A percentile compares a stretch with the other conserved stretches of the same genome.
phyloP scores from a whole-genome alignment of 2,329 filamentous ascomycete species.

The Fusarium illudens region DNA sequence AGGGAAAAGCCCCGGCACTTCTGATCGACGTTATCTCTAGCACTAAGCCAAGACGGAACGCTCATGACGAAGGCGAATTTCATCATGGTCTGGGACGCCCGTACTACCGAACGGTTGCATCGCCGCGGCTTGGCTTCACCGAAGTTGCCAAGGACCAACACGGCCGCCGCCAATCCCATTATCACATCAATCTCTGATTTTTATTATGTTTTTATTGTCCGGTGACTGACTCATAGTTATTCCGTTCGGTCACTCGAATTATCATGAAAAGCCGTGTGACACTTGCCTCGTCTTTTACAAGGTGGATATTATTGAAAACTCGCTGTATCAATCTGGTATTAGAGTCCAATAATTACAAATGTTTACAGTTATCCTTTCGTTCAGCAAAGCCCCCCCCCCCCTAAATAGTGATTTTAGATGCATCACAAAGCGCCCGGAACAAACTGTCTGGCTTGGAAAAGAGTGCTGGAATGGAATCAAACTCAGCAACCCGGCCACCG shows the following conservation, averaged over 20 bases:
- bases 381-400: not conserved
- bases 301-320: not conserved
- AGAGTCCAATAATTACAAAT: not conserved
- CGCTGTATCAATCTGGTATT: not conserved
- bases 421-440: constrained; percentile 23
- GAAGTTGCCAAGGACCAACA: not conserved
- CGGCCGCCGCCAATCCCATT: no score
- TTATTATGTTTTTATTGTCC: no score
- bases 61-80: no score
- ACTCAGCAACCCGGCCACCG: constrained; percentile 25
- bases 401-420: constrained; percentile 5
- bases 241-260: no score
- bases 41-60: not conserved
- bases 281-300: no score
- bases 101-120: not conserved
- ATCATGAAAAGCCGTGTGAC: no score
- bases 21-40: not conserved
- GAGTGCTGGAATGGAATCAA: constrained; percentile 9
- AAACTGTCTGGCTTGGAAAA: constrained; percentile 3
- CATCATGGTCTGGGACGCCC: not conserved
- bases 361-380: not conserved
- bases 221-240: no score
- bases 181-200: no score
- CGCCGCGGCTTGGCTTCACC: not conserved
- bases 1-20: not conserved